phyloP scores from a whole-genome alignment of 768 basidiomycete genomes.

The Crepidotus variabilis region DNA sequence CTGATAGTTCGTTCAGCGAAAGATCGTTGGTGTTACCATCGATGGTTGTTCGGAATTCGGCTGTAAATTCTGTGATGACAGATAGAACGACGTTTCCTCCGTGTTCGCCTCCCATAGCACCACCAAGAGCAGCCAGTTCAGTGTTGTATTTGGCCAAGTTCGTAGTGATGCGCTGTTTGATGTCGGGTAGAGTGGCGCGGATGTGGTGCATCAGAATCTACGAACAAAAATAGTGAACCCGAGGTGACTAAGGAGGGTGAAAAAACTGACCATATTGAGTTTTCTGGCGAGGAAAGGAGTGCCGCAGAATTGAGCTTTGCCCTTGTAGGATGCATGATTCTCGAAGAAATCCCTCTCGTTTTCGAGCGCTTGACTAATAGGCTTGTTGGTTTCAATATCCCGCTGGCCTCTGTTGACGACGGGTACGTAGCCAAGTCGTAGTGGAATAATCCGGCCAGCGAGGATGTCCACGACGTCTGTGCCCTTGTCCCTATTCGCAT shows the following conservation, averaged over 20 bases:
- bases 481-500: slow-evolving; percentile 75
- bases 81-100: slow-evolving; percentile 90
- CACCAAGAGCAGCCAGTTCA: slow-evolving; percentile 83
- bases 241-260: slow-evolving; percentile 1
- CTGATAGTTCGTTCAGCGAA: slow-evolving; percentile 93
- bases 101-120: slow-evolving; percentile 78
- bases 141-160: slow-evolving; percentile 86
- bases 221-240: background rate
- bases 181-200: slow-evolving; percentile 94
- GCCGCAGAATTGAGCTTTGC: slow-evolving; percentile 94
- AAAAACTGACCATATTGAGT: slow-evolving; percentile 76
- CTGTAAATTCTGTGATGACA: slow-evolving; percentile 98
- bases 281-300: slow-evolving; percentile 95
- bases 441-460: slow-evolving; percentile 93
- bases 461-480: slow-evolving; percentile 99
- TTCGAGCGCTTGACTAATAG: slow-evolving; percentile 84
- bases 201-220: slow-evolving; percentile 99
- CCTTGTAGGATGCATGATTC: slow-evolving; percentile 87
- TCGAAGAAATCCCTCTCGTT: slow-evolving; percentile 93
- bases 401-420: slow-evolving; percentile 98
- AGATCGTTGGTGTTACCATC: slow-evolving; percentile 98
- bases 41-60: slow-evolving; percentile 94
- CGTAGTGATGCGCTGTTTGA: slow-evolving; percentile 91
- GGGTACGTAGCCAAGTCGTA: slow-evolving; percentile 95
- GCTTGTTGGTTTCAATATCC: slow-evolving; percentile 88